Evolutionary conservation across 73 alveolate species (phyloP), one percentile per base, ranked within the genome.

Genomic region (Durusdinium trenchii): DNA sequence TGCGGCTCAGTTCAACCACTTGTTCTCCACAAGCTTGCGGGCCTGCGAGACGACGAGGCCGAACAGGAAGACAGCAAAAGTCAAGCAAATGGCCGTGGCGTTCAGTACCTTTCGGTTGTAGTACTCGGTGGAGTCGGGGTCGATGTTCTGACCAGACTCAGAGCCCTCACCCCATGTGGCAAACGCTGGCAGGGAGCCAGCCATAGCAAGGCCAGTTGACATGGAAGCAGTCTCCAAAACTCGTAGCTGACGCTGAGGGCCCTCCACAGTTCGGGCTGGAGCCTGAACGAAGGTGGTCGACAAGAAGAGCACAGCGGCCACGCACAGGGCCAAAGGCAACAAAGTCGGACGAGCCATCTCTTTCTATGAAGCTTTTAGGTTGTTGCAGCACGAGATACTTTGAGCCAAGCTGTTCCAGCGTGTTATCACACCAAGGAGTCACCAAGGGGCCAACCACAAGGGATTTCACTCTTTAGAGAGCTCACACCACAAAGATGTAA

Each of bases 1-100:
- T 40, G 64, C 91, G 30, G 50, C 91, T 83, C 86, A 84, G 95
- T 95, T 92, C 61, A 92, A 91, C 98, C 98, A 92, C 91, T 75
- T 92, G 98, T 92, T 92, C 98, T 92, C 98, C 79, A 92, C 98
- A 78, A 92, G 51, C 91, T 92, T 92, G 3, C 98, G 60, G n/a
- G 90, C 98, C 98, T 92, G 98, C 51, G 60, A 45, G 48, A 92
- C 79, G 35, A 92, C 92, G 46, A 92, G 98, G 50, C 98, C 98
- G n/a, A 92, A 73, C 54, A 92, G 98, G 91, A 92, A 92, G 79
- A 75, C 98, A 5, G 98, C 90, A 26, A 92, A 92, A 91, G 91
- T 92, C 62, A 92, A 47, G 91, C 98, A 92, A 54, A 73, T 50
- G 50, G 98, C 89, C 52, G 98, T 75, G 36, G 98, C 98, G 52